phyloP scores from a whole-genome alignment of 2,329 filamentous ascomycete species.

The Colletotrichum horii region DNA sequence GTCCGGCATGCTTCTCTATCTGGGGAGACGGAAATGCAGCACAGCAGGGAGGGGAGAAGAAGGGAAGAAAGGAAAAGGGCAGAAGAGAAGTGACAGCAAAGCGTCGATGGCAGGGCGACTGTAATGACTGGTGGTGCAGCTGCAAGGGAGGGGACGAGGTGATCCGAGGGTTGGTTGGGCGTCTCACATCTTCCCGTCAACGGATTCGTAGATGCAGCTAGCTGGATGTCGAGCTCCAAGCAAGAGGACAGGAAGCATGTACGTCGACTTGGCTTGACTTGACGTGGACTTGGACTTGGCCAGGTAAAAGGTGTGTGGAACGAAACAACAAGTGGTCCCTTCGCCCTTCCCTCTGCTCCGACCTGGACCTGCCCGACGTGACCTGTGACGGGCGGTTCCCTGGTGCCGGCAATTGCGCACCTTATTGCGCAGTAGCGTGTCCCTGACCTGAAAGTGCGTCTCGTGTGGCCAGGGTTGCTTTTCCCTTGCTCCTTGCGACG shows the following conservation, averaged over 20 bases:
- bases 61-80: neutral
- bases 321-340: neutral
- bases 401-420: slow-evolving; percentile 6
- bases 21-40: neutral
- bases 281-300: neutral
- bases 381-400: neutral
- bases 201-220: neutral
- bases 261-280: neutral
- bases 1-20: slow-evolving; percentile 38
- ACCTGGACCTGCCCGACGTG: neutral
- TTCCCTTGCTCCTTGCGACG: neutral
- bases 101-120: neutral
- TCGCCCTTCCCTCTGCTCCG: neutral
- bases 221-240: neutral
- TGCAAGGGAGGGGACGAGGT: neutral
- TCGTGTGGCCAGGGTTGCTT: neutral
- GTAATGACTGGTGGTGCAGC: neutral
- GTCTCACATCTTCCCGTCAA: slow-evolving; percentile 19
- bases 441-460: neutral
- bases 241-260: neutral
- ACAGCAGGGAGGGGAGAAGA: neutral
- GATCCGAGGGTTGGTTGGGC: slow-evolving; percentile 9
- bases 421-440: neutral
- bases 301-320: neutral
- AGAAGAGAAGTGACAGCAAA: slow-evolving; percentile 5